Base-by-base conservation (phyloP, 805 yeast genomes). In the Candida ipomoeae region DNA sequence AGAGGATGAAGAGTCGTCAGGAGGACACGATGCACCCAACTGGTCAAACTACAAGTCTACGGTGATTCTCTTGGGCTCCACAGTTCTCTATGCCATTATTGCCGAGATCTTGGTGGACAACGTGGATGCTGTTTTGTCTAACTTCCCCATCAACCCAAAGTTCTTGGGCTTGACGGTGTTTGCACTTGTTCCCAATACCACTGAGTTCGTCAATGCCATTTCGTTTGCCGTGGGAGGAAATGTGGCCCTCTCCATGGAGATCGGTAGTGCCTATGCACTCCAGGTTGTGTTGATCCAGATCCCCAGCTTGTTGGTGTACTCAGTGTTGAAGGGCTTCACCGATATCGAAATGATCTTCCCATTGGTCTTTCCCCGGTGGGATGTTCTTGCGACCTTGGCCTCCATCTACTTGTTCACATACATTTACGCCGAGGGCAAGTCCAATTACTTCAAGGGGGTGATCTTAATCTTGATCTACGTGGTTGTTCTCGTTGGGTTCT, bases 221-320 rank as follows among this genome's bases (percentile, higher is more conserved):
- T 90, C 97, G 23, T 94, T 94, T 73, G 99, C 99, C 0, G 82
- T 89, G 58, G 83, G 92, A 59, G 99, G 99, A 1, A 94, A 94
- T 58, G 96, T 94, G 48, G 96, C 99, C 0, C 73, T 94, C 42
- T 88, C 96, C 2, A 88, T 94, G 96, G 99, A 94, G 65, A 94
- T 94, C 67, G 99, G 99, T 53, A 84, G 96, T 55, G 99, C 99
- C 0, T 94, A 94, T 65, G 99, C 96, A 0, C 75, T 94, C 52
- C 99, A 94, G 67, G 99, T 94, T 14, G 92, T 96, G 59, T 73
- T 94, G 51, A 76, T 94, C 56, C 99, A 94, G 65, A 88, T 94
- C 43, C 99, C 99, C 0, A 84, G 94, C 1, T 78, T 94, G 63
- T 96, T 90, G 10, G 63, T 92, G 11, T 89, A 80, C 63, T 85